Percentiles rank a stretch among this genome's conserved stretches.
phyloP scores from a whole-genome alignment of 139 green algal species.

The Picochlorum sp. region DNA sequence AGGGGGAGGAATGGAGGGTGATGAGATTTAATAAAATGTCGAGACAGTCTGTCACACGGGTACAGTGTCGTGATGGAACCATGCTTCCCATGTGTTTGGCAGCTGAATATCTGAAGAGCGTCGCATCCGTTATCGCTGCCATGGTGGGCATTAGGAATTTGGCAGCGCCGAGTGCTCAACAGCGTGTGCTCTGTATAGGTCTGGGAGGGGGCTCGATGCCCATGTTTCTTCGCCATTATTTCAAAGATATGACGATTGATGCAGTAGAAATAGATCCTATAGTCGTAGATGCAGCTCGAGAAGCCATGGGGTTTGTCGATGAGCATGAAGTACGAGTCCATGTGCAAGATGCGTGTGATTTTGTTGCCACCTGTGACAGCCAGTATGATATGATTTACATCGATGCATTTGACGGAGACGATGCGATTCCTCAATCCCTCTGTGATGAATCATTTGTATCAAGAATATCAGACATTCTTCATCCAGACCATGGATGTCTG shows the following conservation, averaged over 20 bases:
- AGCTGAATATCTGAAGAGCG: constrained; percentile 48
- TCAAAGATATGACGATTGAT: constrained; percentile 27
- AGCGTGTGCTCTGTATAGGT: constrained; percentile 40
- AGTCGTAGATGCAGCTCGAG: constrained; percentile 34
- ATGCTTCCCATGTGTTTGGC: constrained; percentile 37
- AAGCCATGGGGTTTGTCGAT: constrained; percentile 40
- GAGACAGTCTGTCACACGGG: constrained; percentile 39
- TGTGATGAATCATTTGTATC: constrained; percentile 19
- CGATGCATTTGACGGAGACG: constrained; percentile 48
- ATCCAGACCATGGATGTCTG: constrained; percentile 38
- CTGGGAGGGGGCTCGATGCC: constrained; percentile 49
- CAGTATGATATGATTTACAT: constrained; percentile 40
- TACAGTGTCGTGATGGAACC: constrained; percentile 6
- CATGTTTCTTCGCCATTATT: constrained; percentile 45
- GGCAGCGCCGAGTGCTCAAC: neutral
- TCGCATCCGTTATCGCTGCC: constrained; percentile 29
- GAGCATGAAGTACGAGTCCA: constrained; percentile 14
- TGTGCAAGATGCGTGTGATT: constrained; percentile 3
- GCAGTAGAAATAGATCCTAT: constrained; percentile 48
- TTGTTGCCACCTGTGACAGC: neutral
- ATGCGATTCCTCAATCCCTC: constrained; percentile 25
- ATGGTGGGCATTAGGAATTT: constrained; percentile 7
- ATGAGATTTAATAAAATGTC: constrained; percentile 54
- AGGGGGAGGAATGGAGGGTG: constrained; percentile 44
- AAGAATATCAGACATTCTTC: constrained; percentile 20